Conservation (phyloP, 1,139 yeast species). For the Petasospora rhodanensis region DNA sequence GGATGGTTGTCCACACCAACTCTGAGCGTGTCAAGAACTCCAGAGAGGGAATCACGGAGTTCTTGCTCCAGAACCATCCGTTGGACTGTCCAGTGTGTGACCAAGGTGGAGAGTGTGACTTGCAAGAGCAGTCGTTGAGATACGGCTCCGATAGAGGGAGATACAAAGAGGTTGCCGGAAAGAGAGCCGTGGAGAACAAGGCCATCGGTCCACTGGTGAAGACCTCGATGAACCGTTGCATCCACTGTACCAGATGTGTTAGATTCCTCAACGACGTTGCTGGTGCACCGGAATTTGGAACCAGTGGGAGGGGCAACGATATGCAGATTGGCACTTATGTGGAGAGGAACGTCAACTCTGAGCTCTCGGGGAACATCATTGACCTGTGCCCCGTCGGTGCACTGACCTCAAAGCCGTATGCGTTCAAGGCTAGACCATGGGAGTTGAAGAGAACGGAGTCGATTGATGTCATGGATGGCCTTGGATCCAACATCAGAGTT, state of each 20-base stretch:
- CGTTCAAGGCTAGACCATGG: conserved; percentile 92
- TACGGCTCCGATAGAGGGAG: conserved; percentile 87
- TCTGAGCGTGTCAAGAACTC: conserved; percentile 79
- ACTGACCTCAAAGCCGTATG: conserved; percentile 83
- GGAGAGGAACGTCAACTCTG: conserved; percentile 80
- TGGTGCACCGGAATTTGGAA: conserved; percentile 89
- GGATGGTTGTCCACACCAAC: conserved; percentile 84
- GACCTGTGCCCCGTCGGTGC: conserved; percentile 95
- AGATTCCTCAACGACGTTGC: conserved; percentile 89
- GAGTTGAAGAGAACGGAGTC: conserved; percentile 88
- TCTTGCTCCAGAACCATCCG: conserved; percentile 85
- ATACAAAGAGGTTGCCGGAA: conserved; percentile 75
- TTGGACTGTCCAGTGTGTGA: conserved; percentile 92
- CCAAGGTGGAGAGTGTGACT: conserved; percentile 93
- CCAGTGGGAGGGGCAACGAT: conserved; percentile 87
- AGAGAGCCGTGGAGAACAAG: conserved; percentile 87
- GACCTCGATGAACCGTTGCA: conserved; percentile 91
- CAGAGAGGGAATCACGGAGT: conserved; percentile 88
- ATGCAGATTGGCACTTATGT: conserved; percentile 90
- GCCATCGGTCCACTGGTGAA: conserved; percentile 87
- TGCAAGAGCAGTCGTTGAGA: conserved; percentile 82
- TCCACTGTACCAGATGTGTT: conserved; percentile 90
- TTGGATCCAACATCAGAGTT: conserved; percentile 79
- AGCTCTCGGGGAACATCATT: conserved; percentile 81
- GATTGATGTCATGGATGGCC: conserved; percentile 79